Conservation (phyloP, 1,139 yeast species). For the Kodamaea alishanica region DNA sequence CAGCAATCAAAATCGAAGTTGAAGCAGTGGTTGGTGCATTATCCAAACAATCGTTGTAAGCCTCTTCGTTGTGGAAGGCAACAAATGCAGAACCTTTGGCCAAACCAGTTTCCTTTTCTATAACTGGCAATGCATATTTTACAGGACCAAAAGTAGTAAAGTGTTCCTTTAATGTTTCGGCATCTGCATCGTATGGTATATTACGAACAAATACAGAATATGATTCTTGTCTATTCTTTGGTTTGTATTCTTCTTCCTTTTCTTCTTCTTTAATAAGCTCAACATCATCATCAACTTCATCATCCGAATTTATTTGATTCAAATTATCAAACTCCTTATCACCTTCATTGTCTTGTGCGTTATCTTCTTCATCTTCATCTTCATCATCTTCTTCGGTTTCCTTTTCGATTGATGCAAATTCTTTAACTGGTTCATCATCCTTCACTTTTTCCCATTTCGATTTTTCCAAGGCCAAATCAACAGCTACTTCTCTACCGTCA, state of each 20-base stretch:
- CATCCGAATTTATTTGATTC: slow-evolving; percentile 19
- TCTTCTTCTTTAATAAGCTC: slow-evolving; percentile 29
- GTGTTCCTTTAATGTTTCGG: slow-evolving; percentile 71
- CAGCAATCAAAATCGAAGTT: slow-evolving; percentile 81
- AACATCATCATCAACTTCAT: slow-evolving; percentile 23
- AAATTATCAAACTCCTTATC: slow-evolving; percentile 23
- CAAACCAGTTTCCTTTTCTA: slow-evolving; percentile 78
- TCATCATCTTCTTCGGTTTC: slow-evolving; percentile 26
- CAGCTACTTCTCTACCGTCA: slow-evolving; percentile 90
- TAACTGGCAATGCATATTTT: slow-evolving; percentile 88
- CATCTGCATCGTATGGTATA: slow-evolving; percentile 91
- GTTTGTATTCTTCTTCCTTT: slow-evolving; percentile 28
- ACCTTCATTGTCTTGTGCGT: slow-evolving; percentile 35
- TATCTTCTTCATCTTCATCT: slow-evolving; percentile 26
- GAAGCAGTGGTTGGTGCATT: slow-evolving; percentile 78
- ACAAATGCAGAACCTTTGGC: slow-evolving; percentile 96
- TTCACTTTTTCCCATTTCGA: slow-evolving; percentile 62
- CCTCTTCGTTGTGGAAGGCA: slow-evolving; percentile 64
- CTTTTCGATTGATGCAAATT: slow-evolving; percentile 28
- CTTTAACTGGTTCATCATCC: slow-evolving; percentile 41
- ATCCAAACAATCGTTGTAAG: slow-evolving; percentile 64
- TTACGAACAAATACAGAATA: slow-evolving; percentile 81
- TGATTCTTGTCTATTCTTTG: slow-evolving; percentile 61
- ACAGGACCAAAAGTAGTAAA: slow-evolving; percentile 83
- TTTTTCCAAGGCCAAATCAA: slow-evolving; percentile 89